Conservation (phyloP, 805 yeast genomes). For the Komagataella pseudopastoris region DNA sequence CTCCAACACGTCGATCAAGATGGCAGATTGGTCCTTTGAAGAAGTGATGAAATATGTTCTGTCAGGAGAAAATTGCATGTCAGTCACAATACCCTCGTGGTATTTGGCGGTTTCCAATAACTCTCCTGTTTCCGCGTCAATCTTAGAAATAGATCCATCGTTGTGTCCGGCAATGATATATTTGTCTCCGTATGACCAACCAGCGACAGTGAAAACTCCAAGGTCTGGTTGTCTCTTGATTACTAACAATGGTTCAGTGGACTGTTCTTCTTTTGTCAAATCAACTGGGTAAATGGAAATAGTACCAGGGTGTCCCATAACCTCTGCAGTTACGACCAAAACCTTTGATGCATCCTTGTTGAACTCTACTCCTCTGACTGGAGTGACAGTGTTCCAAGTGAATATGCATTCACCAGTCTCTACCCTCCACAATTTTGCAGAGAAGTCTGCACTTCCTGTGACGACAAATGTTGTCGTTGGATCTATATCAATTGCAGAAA, state of each 20-base stretch:
- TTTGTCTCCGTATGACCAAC: conserved; percentile 69
- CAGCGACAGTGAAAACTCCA: conserved; percentile 66
- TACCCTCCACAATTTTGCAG: conserved; percentile 75
- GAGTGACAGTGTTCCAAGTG: conserved; percentile 66
- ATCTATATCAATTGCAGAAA: conserved; percentile 89
- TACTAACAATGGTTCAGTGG: conserved; percentile 39
- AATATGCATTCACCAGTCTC: conserved; percentile 62
- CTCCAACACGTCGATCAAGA: conserved; percentile 64
- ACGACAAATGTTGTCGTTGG: conserved; percentile 50
- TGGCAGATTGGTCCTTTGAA: conserved; percentile 82
- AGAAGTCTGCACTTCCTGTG: conserved; percentile 87
- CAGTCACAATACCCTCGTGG: conserved; percentile 75
- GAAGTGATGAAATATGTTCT: conserved; percentile 82
- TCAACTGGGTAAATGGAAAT: conserved; percentile 54
- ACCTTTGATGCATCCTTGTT: conserved; percentile 57
- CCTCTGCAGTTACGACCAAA: conserved; percentile 76
- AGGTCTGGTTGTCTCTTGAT: conserved; percentile 46
- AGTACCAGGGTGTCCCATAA: conserved; percentile 80
- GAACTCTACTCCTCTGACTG: conserved; percentile 86
- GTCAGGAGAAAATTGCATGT: conserved; percentile 82
- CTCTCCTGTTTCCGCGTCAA: conserved; percentile 66
- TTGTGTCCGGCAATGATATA: conserved; percentile 78
- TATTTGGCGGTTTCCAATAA: conserved; percentile 40
- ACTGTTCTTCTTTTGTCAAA: conserved; percentile 28
- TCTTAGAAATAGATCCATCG: conserved; percentile 76